Conservation (phyloP, 192 early-diverging fungal species). For the Helicostylum pulchrum region DNA sequence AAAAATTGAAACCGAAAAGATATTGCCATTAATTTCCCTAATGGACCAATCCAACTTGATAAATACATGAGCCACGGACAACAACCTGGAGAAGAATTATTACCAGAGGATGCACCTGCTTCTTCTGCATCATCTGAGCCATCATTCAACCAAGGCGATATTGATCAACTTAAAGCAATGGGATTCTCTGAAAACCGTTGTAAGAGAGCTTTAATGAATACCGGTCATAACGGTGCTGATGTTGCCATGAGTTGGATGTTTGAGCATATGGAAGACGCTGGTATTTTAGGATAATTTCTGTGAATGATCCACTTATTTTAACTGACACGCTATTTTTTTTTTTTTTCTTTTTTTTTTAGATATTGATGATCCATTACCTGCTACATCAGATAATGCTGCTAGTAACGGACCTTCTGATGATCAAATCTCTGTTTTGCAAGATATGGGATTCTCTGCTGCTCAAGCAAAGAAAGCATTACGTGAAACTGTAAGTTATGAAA, state of each 20-base stretch:
- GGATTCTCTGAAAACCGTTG: slow-evolving; percentile 87
- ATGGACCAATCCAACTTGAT: slow-evolving; percentile 58
- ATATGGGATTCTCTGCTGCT: slow-evolving; percentile 87
- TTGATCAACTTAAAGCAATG: slow-evolving; percentile 87
- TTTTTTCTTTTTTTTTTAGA: slow-evolving; percentile 41
- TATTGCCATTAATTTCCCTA: slow-evolving; percentile 57
- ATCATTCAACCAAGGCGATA: slow-evolving; percentile 57
- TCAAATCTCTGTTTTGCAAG: slow-evolving; percentile 69
- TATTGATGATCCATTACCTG: slow-evolving; percentile 69
- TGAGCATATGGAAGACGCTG: slow-evolving; percentile 96
- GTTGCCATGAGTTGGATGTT: slow-evolving; percentile 93
- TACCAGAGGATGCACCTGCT: slow-evolving; percentile 65
- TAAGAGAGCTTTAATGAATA: slow-evolving; percentile 76
- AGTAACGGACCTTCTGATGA: slow-evolving; percentile 36
- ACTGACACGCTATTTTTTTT: not conserved
- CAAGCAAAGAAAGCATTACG: slow-evolving; percentile 80
- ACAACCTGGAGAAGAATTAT: slow-evolving; percentile 62
- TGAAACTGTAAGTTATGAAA: slow-evolving; percentile 61
- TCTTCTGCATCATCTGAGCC: slow-evolving; percentile 30
- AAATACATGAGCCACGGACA: slow-evolving; percentile 65
- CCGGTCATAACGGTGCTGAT: slow-evolving; percentile 79
- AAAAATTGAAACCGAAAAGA: slow-evolving; percentile 24
- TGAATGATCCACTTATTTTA: not conserved
- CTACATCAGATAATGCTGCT: slow-evolving; percentile 22
- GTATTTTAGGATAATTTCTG: slow-evolving; percentile 25